Evolutionary conservation across 441 rosid genomes (phyloP), one percentile per base, ranked within the genome.

Genomic region (Erodium trifolium): DNA sequence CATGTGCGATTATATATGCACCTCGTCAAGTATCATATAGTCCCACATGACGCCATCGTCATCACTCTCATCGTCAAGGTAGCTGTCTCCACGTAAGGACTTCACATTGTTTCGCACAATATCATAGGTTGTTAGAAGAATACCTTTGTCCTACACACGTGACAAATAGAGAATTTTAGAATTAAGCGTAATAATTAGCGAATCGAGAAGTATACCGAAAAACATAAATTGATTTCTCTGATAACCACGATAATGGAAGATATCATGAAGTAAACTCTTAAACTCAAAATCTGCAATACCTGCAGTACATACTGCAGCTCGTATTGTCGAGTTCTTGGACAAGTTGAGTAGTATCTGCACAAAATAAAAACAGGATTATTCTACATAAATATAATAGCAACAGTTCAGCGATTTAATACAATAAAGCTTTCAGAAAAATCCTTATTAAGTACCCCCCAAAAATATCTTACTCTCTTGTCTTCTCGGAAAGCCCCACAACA

Each of bases 11-110:
- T 60, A 2, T 64, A 34, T 59, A 59, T 53, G 39, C 80, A 93
- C 99, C 99, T 93, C 99, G 65, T 93, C 99, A 23, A 93, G 96
- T 75, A 93, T 87, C 93, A 93, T 87, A 79, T 93, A 93, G 79
- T 93, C 97, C 99, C 99, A 91, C 64, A 73, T 69, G 72, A 78
- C 66, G 68, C 75, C 83, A 74, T 89, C 89, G 14, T 85, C 96
- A 39, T 71, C 69, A 23, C 80, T 82, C 62, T 87, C 92, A 67
- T 86, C 88, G 62, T 41, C 23, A 72, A 70, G 77, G 75, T 80
- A 80, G 74, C 34, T 45, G 70, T 70, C 75, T 47, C 97, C 99
- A 65, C 72, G 78, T 77, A 93, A 80, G 19, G 93, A 82, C 71
- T 88, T 89, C 12, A 87, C 80, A 79, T 93, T 91, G 82, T 86